Evolutionary conservation across 805 yeast species (phyloP), one percentile per base, ranked within the genome.

Genomic region (Ogataea methanolica): DNA sequence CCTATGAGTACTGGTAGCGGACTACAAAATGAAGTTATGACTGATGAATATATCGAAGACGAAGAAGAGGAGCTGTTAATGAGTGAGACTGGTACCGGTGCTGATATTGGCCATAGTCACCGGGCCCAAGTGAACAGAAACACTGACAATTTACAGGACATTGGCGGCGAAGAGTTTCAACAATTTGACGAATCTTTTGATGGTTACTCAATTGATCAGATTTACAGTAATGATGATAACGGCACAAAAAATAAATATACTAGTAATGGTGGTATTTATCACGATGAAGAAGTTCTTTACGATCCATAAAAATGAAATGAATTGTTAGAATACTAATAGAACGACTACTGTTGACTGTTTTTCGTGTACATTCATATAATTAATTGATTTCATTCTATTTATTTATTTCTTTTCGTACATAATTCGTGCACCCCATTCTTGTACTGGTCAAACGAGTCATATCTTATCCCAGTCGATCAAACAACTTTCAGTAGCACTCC

Each of bases 131-230:
- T 33, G 7, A 14, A 4, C 31, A 23, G 16, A 21, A 31, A 23
- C 15, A 37, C 17, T 26, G 43, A 36, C n/a, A 31, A 39, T 29
- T 23, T 34, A 15, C 14, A 23, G 6, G 36, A 35, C n/a, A 19
- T 21, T 22, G 42, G 31, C 26, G 47, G 39, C 19, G 47, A 34
- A 36, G 40, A 43, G 6, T 42, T 44, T 17, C 41, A 47, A 29
- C 41, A 36, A n/a, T 51, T 46, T 33, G 52, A 36, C 21, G 55
- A 51, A 8, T 5, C 45, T 11, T 38, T 46, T 36, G 58, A 47
- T 16, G 50, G 43, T 9, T 52, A 49, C 35, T 47, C 46, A 15
- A 42, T 50, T 15, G 47, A 53, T 38, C 55, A 49, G 14, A 40
- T 41, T 39, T 45, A 49, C 37, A 56, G 48, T 7, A 45, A 43